Evolutionary conservation across 495 filamentous ascomycete genomes (phyloP).

Genomic region (Filosporella fistucella): DNA sequence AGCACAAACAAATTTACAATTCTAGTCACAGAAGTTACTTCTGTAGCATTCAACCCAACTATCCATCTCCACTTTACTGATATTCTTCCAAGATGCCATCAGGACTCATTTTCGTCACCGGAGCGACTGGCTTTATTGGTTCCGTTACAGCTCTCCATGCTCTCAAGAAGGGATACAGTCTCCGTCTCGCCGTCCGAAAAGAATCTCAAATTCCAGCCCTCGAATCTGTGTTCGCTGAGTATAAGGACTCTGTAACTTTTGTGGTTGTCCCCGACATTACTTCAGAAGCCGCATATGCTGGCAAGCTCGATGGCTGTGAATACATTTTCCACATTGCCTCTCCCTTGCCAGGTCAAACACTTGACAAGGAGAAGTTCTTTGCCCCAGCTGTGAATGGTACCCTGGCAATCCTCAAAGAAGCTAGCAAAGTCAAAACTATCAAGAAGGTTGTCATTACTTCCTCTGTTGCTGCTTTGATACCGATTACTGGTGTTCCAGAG

Average conservation of each 20-base stretch:
- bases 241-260: slow-evolving; percentile 21
- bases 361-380: slow-evolving; percentile 25
- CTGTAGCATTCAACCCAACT: neutral
- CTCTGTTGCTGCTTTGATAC: slow-evolving; percentile 28
- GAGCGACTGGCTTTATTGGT: slow-evolving; percentile 33
- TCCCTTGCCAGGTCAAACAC: slow-evolving; percentile 23
- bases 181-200: slow-evolving; percentile 22
- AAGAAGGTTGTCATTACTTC: slow-evolving; percentile 34
- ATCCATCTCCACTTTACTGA: neutral
- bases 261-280: slow-evolving; percentile 30
- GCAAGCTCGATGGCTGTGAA: slow-evolving; percentile 27
- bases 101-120: slow-evolving; percentile 27
- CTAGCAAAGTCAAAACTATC: slow-evolving; percentile 24
- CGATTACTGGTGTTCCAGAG: slow-evolving; percentile 18
- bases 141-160: slow-evolving; percentile 16
- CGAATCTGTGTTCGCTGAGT: slow-evolving; percentile 2
- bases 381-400: slow-evolving; percentile 28
- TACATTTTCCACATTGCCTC: slow-evolving; percentile 35
- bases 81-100: neutral
- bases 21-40: no score
- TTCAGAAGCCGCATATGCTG: slow-evolving; percentile 22
- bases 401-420: slow-evolving; percentile 25
- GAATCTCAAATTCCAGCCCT: slow-evolving; percentile 18
- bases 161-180: slow-evolving; percentile 22
- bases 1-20: no score